These are phyloP conservation scores for Alternaria sp. DNA, from an alignment of 2,329 filamentous ascomycete species.

Conservation along the genomic window DNA sequence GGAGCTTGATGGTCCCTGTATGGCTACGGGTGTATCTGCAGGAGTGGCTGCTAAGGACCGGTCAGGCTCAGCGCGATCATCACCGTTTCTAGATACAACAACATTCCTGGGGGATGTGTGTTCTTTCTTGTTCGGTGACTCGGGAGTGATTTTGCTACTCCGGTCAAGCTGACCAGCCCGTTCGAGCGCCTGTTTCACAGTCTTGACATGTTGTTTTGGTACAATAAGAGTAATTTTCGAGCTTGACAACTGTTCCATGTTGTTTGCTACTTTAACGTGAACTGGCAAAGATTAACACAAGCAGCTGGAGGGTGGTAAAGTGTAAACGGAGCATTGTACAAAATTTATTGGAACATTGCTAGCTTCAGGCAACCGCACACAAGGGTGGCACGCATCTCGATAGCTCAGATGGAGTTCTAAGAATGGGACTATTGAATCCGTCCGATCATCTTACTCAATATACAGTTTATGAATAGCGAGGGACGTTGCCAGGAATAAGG, in stretches of 20 bases:
- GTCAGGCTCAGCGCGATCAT: neutral
- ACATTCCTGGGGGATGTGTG: accelerated
- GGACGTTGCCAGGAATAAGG: neutral
- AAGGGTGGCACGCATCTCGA: neutral
- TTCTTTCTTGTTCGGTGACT: neutral
- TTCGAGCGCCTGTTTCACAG: constrained; percentile 52
- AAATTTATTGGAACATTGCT: neutral
- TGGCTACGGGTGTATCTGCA: neutral
- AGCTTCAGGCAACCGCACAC: constrained; percentile 7
- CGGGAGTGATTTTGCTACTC: constrained; percentile 38
- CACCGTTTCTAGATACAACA: neutral
- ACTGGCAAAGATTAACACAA: neutral
- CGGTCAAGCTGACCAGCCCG: constrained; percentile 36
- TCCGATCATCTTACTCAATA: too few species aligned
- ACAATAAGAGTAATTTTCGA: constrained; percentile 35
- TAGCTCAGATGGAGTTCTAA: neutral
- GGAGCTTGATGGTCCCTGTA: neutral
- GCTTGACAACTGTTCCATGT: neutral
- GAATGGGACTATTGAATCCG: neutral
- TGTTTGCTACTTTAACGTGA: neutral
- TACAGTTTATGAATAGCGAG: neutral
- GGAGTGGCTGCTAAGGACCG: neutral
- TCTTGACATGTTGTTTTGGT: constrained; percentile 48
- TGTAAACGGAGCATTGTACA: neutral
- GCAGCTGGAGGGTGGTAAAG: neutral